Evolutionary conservation across 148 eudicot genomes (phyloP), one percentile per base, ranked within the genome.

Genomic region (Pouteria glomerata): DNA sequence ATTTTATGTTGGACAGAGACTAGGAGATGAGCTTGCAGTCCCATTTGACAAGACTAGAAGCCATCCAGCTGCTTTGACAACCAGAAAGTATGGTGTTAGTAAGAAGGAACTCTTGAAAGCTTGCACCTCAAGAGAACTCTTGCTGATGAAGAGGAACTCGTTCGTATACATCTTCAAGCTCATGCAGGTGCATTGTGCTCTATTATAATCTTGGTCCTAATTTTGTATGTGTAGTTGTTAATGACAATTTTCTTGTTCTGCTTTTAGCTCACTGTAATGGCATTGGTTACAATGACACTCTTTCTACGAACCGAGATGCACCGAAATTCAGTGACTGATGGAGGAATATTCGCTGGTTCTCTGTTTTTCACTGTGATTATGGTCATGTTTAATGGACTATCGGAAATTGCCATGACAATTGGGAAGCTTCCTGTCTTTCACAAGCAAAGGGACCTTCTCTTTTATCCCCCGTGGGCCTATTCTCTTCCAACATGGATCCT

Each of bases 21-120:
- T 89, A 23, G 74, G 45, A 21, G 79, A 78, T 23, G 88, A 86
- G 68, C 84, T 92, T 56, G 78, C 81, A 29, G 41, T 68, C 8
- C 80, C 93, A 57, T 92, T 74, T 73, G 96, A 92, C 62, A 88
- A 76, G 76, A 79, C 71, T 56, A 83, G 83, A 73, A 86, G 84
- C 70, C 97, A 89, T 70, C 96, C 92, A 19, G 96, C 96, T 27
- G 97, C 97, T 45, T 78, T 89, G 61, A 83, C 93, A 5, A 86
- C 88, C 0, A 34, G 73, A 26, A 86, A 76, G 61, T 92, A 81
- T 66, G 93, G 97, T 41, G 66, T 85, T 26, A 69, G 73, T 4
- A 77, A 29, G 71, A 85, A 39, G 67, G 90, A 92, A 57, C 81
- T 74, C 63, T 31, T 92, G 33, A 89, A 82, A 79, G 93, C 89